A percentile compares a stretch with the other conserved stretches of the same genome.
Evolutionary conservation across 148 eudicot species (phyloP).

Genomic region (Drosera capensis): DNA sequence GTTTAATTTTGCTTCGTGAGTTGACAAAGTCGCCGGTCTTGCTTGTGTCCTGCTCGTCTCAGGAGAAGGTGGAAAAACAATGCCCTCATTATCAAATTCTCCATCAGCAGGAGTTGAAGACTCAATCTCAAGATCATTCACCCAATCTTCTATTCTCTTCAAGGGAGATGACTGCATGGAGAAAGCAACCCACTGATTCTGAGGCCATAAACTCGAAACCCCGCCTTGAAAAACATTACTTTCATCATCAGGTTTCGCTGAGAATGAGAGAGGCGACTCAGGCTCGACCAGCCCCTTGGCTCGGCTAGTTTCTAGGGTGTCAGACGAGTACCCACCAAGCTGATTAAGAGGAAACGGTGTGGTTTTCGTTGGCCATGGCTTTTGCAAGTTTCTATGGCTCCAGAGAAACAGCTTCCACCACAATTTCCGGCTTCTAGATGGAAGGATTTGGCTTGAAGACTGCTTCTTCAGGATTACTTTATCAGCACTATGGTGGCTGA

Average conservation of each 20-base stretch:
- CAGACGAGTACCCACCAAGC: slow-evolving; percentile 88
- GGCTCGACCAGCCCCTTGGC: slow-evolving; percentile 11
- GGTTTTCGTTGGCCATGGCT: slow-evolving; percentile 9
- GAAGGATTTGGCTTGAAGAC: slow-evolving; percentile 77
- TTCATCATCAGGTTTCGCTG: slow-evolving; percentile 14
- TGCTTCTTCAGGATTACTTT: slow-evolving; percentile 72
- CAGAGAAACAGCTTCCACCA: slow-evolving; percentile 96
- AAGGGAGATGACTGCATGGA: slow-evolving; percentile 39
- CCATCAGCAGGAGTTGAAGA: slow-evolving; percentile 11
- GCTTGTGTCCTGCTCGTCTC: slow-evolving; percentile 19
- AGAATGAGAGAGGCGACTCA: slow-evolving; percentile 30
- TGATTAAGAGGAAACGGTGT: slow-evolving; percentile 31
- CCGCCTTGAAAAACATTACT: slow-evolving; percentile 31
- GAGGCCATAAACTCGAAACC: slow-evolving; percentile 55
- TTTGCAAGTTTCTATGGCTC: slow-evolving; percentile 77
- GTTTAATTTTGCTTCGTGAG: slow-evolving; percentile 17
- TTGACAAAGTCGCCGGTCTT: slow-evolving; percentile 15
- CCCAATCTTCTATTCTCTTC: slow-evolving; percentile 62
- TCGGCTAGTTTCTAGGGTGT: slow-evolving; percentile 46
- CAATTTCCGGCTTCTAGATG: slow-evolving; percentile 60
- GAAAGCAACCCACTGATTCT: slow-evolving; percentile 91
- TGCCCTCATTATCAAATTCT: slow-evolving; percentile 12
- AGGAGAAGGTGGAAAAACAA: slow-evolving; percentile 45
- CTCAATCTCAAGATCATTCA: slow-evolving; percentile 38
- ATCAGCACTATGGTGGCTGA: slow-evolving; percentile 55